Evolutionary conservation across 345 rosid genomes (phyloP).

Genomic region (Gossypium rotundifolium): DNA sequence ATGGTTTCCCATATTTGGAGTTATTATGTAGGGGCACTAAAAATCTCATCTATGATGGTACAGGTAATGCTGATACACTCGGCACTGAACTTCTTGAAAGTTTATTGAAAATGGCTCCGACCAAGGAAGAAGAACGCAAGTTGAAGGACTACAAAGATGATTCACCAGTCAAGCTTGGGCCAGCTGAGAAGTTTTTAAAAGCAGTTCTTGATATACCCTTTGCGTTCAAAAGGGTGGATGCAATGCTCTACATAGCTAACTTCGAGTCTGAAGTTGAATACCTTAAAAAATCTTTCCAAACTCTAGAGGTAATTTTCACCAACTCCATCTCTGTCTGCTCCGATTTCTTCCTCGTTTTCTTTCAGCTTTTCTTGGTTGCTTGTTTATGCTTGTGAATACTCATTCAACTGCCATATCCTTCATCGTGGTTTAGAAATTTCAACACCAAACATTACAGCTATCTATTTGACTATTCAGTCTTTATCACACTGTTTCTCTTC

Average conservation of each 20-base stretch:
- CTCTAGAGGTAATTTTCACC: slow-evolving; percentile 66
- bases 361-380: neutral
- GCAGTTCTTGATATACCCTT: slow-evolving; percentile 88
- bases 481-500: neutral
- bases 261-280: slow-evolving; percentile 88
- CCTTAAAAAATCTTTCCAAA: slow-evolving; percentile 70
- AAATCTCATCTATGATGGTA: slow-evolving; percentile 10
- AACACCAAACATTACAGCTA: neutral
- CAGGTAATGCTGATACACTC: slow-evolving; percentile 86
- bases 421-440: neutral
- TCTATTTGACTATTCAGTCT: neutral
- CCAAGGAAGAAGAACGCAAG: slow-evolving; percentile 89
- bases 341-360: neutral
- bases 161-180: slow-evolving; percentile 73
- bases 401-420: neutral
- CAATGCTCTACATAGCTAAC: slow-evolving; percentile 83
- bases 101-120: slow-evolving; percentile 87
- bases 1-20: neutral
- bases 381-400: neutral
- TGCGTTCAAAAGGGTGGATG: slow-evolving; percentile 80
- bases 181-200: slow-evolving; percentile 89
- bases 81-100: slow-evolving; percentile 96
- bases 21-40: slow-evolving; percentile 15
- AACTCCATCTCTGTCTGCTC: neutral
- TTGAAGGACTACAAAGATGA: slow-evolving; percentile 70